Percentiles rank a stretch among this genome's conserved stretches.
phyloP scores from a whole-genome alignment of 805 yeast species.

The Candida sonorensis region DNA sequence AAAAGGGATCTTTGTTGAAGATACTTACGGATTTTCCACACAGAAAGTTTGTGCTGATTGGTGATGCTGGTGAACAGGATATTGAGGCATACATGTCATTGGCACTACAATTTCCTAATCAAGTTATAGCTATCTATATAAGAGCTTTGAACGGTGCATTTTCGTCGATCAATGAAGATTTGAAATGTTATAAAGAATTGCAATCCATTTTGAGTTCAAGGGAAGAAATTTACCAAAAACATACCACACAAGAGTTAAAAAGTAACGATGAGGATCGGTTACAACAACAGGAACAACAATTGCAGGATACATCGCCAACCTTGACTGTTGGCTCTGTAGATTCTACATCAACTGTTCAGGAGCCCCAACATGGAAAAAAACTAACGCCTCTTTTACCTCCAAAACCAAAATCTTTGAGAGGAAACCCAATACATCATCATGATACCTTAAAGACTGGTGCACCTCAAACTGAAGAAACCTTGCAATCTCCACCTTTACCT shows the following conservation, averaged over 20 bases:
- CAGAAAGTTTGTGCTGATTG: conserved; percentile 75
- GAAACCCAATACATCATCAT: conserved; percentile 26
- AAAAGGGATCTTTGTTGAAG: conserved; percentile 55
- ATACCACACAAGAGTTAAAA: conserved; percentile 7
- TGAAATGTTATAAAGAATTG: conserved; percentile 16
- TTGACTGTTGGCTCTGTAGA: conserved; percentile 4
- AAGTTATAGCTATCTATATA: conserved; percentile 69
- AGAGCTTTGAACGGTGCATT: conserved; percentile 68
- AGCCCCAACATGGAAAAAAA: conserved; percentile 4
- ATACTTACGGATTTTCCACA: conserved; percentile 68
- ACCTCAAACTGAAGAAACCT: no score
- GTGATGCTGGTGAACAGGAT: conserved; percentile 96
- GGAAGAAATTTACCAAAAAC: conserved; percentile 1
- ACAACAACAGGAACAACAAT: no score
- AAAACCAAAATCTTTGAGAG: conserved; percentile 38
- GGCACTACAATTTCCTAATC: conserved; percentile 54
- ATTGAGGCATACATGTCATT: conserved; percentile 81
- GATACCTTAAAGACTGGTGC: no score
- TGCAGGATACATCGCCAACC: conserved; percentile 13
- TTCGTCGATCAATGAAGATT: conserved; percentile 43
- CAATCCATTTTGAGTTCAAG: conserved; percentile 12
- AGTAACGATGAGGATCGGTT: no score
- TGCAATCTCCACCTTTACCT: conserved; percentile 17
- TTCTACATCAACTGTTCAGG: conserved; percentile 2
- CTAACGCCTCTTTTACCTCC: conserved; percentile 37